Percentiles rank a stretch among this genome's conserved stretches.
Evolutionary conservation across 352 stramenopile genomes (phyloP).

Genomic region (Phytophthora nicotianae): DNA sequence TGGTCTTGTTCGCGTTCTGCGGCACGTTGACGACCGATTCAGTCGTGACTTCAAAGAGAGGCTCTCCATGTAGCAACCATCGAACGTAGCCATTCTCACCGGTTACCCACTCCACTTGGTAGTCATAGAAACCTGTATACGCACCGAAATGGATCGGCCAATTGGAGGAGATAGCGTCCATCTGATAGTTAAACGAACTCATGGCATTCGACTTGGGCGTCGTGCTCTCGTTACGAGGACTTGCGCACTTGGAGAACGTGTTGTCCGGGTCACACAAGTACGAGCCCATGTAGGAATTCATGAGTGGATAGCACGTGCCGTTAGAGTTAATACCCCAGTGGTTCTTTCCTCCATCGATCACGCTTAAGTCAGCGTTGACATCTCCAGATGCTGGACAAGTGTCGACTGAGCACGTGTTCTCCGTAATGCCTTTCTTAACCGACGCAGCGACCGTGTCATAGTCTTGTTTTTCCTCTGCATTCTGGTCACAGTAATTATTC

Average conservation of each 20-base stretch:
- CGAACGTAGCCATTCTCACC: slow-evolving; percentile 68
- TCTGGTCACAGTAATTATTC: slow-evolving; percentile 50
- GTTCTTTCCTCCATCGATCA: slow-evolving; percentile 38
- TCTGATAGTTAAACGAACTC: slow-evolving; percentile 76
- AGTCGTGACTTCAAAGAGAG: slow-evolving; percentile 63
- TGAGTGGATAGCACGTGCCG: slow-evolving; percentile 60
- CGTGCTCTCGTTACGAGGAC: slow-evolving; percentile 36
- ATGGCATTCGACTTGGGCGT: slow-evolving; percentile 49
- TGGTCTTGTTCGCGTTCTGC: slow-evolving; percentile 48
- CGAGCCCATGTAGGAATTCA: slow-evolving; percentile 70
- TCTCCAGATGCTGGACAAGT: slow-evolving; percentile 55
- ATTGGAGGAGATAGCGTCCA: slow-evolving; percentile 79
- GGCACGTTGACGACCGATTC: slow-evolving; percentile 53
- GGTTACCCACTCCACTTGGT: slow-evolving; percentile 78
- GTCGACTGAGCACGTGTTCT: slow-evolving; percentile 46
- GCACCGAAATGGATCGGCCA: slow-evolving; percentile 63
- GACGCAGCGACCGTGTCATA: slow-evolving; percentile 36
- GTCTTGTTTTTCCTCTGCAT: slow-evolving; percentile 27
- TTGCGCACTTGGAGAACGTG: slow-evolving; percentile 37
- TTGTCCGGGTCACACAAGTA: slow-evolving; percentile 71
- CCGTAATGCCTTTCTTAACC: slow-evolving; percentile 36
- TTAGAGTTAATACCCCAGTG: slow-evolving; percentile 76
- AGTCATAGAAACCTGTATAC: slow-evolving; percentile 46
- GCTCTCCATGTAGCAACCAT: slow-evolving; percentile 60
- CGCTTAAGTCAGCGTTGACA: slow-evolving; percentile 46